Percentiles rank a stretch among this genome's conserved stretches.
These are phyloP conservation scores for Saccharomyces hybrid DNA, from an alignment of 1,139 yeast species.

Conservation along the genomic window DNA sequence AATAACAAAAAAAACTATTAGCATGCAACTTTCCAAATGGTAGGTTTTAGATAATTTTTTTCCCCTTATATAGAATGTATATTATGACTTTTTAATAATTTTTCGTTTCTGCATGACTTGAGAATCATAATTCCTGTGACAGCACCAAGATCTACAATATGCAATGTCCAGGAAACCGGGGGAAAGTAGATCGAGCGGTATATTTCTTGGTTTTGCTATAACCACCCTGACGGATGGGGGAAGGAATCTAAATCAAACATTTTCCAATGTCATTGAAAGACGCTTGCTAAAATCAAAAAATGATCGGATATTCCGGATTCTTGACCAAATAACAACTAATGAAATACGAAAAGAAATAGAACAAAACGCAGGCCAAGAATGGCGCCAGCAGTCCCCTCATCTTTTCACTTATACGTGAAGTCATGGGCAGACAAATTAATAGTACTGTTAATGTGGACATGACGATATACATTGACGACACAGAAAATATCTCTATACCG, in stretches of 20 bases:
- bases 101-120: neutral
- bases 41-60: neutral
- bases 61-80: conserved; percentile 1
- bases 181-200: neutral
- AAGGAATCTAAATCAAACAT: neutral
- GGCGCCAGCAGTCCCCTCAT: conserved; percentile 18
- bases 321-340: conserved; percentile 35
- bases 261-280: neutral
- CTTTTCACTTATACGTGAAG: conserved; percentile 12
- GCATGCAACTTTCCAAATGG: neutral
- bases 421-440: conserved; percentile 32
- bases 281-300: conserved; percentile 9
- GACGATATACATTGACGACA: conserved; percentile 42
- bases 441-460: conserved; percentile 38
- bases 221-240: neutral
- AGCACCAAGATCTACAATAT: neutral
- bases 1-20: neutral
- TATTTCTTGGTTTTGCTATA: neutral
- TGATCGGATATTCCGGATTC: conserved; percentile 36
- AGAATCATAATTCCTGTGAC: neutral
- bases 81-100: conserved; percentile 4
- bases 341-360: conserved; percentile 33
- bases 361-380: conserved; percentile 23
- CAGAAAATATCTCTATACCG: conserved; percentile 54
- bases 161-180: neutral